Conservation (phyloP, 148 eudicot species). For the Suaeda aralocaspica region DNA sequence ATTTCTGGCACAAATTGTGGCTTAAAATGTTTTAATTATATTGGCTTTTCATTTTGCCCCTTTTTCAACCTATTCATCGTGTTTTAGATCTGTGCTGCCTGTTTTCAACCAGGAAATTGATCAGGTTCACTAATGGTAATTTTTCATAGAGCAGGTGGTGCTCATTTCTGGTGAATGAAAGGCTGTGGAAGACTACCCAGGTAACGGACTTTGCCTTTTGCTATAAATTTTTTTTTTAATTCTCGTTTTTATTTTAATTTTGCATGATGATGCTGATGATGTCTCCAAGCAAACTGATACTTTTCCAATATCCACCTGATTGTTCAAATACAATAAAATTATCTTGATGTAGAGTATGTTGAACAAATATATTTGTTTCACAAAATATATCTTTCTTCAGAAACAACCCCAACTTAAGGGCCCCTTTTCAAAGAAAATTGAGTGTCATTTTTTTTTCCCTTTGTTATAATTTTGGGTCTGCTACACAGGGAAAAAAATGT, state of each 20-base stretch:
- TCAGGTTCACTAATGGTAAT: slow-evolving; percentile 13
- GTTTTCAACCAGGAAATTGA: not conserved
- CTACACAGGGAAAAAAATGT: too few relatives aligned
- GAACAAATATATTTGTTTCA: too few relatives aligned
- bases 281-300: too few relatives aligned
- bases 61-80: not conserved
- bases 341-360: too few relatives aligned
- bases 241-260: not conserved
- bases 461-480: too few relatives aligned
- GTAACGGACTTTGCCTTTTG: slow-evolving; percentile 29
- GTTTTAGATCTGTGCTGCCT: not conserved
- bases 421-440: too few relatives aligned
- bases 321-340: too few relatives aligned
- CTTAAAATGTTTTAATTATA: not conserved
- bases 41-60: not conserved
- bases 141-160: slow-evolving; percentile 58
- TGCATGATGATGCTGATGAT: too few relatives aligned
- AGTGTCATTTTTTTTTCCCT: too few relatives aligned
- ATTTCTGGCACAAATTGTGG: not conserved
- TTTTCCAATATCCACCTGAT: too few relatives aligned
- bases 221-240: not conserved
- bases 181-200: slow-evolving; percentile 99
- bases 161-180: slow-evolving; percentile 95
- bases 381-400: too few relatives aligned
- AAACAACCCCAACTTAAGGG: too few relatives aligned